Conservation (phyloP, 345 rosid species). For the Iberis pinnata region DNA sequence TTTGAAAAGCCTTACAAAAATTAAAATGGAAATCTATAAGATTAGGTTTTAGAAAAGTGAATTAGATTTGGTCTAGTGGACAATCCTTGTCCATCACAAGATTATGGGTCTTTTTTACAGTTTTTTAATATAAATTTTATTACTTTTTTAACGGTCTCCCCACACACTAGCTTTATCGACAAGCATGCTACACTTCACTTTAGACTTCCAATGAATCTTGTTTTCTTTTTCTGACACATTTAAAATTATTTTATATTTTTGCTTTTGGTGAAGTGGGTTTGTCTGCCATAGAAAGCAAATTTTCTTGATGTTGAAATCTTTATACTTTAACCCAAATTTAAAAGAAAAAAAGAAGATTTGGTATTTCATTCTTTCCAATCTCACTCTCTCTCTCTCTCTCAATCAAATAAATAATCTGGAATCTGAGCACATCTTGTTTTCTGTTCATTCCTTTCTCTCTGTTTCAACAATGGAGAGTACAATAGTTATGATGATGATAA, state of each 20-base stretch:
- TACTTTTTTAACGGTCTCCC: constrained; percentile 34
- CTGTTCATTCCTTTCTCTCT: constrained; percentile 32
- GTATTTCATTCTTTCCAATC: constrained; percentile 11
- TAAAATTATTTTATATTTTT: constrained; percentile 4
- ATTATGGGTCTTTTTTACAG: constrained; percentile 14
- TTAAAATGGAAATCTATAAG: too few relatives aligned
- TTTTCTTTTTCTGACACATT: constrained; percentile 32
- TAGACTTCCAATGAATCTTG: constrained; percentile 36
- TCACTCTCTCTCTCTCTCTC: constrained; percentile 15
- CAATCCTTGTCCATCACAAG: constrained; percentile 25
- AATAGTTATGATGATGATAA: constrained; percentile 18
- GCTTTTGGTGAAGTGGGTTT: constrained; percentile 44
- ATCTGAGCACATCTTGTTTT: constrained; percentile 31
- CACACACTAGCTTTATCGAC: constrained; percentile 37
- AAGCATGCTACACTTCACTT: constrained; percentile 50
- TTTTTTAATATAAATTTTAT: constrained; percentile 13
- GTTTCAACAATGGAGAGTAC: constrained; percentile 23
- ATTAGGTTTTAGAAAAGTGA: neutral
- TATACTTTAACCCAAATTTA: constrained; percentile 27
- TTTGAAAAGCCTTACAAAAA: too few relatives aligned
- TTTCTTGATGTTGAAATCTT: constrained; percentile 36
- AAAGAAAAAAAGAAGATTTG: constrained; percentile 17
- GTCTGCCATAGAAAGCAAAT: constrained; percentile 41
- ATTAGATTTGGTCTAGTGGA: constrained; percentile 18
- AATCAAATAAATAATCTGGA: constrained; percentile 11